phyloP scores from a whole-genome alignment of 176 grass and related monocot genomes.

The Hordeum vulgare region MorexV3_pseudomolecules_assembly NC_058521.1:22796688-22797187 shows the following conservation, averaged over 20 bases:
- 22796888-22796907: slow-evolving; percentile 10
- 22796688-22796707: slow-evolving; percentile 30
- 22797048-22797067: not conserved
- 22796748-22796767: slow-evolving; percentile 46
- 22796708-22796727: slow-evolving; percentile 41
- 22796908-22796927: not conserved
- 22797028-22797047: slow-evolving; percentile 64
- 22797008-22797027: slow-evolving; percentile 34
- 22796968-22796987: slow-evolving; percentile 23
- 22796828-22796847: slow-evolving; percentile 38
- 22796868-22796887: slow-evolving; percentile 37
- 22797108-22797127: not conserved
- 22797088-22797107: not conserved
- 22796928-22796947: slow-evolving; percentile 4
- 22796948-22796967: slow-evolving; percentile 22
- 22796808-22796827: slow-evolving; percentile 50
- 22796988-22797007: slow-evolving; percentile 19
- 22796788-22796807: slow-evolving; percentile 49
- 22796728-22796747: slow-evolving; percentile 54
- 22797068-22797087: slow-evolving; percentile 38
- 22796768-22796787: slow-evolving; percentile 5
- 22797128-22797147: slow-evolving; percentile 31
- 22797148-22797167: slow-evolving; percentile 29
- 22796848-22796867: slow-evolving; percentile 43
- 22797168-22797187: slow-evolving; percentile 1